Base-by-base conservation (phyloP, 371 early-diverging fungal species). In the Furculomyces boomerangus region DNA sequence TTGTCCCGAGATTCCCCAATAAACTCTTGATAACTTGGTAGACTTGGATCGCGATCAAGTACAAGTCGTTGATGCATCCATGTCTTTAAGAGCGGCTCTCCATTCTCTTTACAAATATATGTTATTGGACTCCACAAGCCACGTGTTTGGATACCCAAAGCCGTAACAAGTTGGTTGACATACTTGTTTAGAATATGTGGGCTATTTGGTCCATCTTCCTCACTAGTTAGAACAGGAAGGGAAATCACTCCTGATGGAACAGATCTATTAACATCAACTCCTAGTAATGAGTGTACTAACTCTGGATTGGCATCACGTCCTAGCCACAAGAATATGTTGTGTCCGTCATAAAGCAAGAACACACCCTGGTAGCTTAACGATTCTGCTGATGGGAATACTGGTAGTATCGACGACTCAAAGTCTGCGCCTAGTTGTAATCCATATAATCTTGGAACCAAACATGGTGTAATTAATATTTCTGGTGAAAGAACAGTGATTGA, bases 71-170 rank as follows among this genome's bases (percentile, higher is more conserved):
- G 78, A 65, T 88, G 54, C 73, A 93, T 88, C 86, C 79, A 76
- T 63, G 84, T 70, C 20, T 88, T 74, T 56, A 90, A 61, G 13
- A 72, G 71, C n/a, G 86, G 85, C 59, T 92, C 90, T 18, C 88
- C 87, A 59, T 95, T 93, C 66, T 95, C 95, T 67, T 87, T 88
- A 53, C 92, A 79, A 40, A 95, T 67, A 60, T 83, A 87, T 8
- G 57, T 60, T 29, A 60, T 53, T 0, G 79, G 63, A 27, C 60
- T 62, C 52, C 78, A 79, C 37, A 64, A 59, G 13, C 57, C 43
- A 45, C 63, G 54, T 59, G 62, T 59, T 20, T 56, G 43, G 20
- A 43, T 52, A 18, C 50, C 57, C 30, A 68, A 28, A 16, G 53
- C 50, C 2, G 57, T 53, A 50, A 67, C n/a, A 3, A 67, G 31